phyloP scores from a whole-genome alignment of 2,329 filamentous ascomycete genomes.

The Colletotrichum orchidophilum region DNA sequence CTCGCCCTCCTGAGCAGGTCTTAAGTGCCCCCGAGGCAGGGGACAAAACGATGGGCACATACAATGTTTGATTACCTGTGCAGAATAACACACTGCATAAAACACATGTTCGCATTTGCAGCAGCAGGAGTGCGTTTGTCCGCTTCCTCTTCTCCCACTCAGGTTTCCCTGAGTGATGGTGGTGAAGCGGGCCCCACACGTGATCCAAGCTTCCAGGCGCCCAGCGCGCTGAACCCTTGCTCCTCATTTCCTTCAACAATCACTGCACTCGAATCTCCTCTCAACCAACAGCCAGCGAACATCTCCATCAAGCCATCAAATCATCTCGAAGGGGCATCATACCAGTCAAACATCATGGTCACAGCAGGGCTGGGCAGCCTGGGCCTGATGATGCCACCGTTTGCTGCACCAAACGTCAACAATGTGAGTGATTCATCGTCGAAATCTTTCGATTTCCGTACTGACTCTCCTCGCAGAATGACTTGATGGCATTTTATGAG shows the following conservation, averaged over 20 bases:
- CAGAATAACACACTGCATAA: constrained; percentile 11
- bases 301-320: not conserved
- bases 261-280: not conserved
- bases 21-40: not conserved
- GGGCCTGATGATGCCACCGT: not conserved
- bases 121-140: constrained; percentile 6
- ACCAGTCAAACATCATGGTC: not conserved
- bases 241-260: not conserved
- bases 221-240: constrained; percentile 11
- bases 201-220: constrained; percentile 28
- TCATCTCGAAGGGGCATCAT: not conserved
- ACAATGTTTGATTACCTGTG: constrained; percentile 5
- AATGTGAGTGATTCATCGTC: constrained; percentile 15
- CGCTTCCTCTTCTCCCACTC: not conserved
- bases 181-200: constrained; percentile 24
- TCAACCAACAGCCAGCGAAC: not conserved
- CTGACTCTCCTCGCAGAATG: constrained; percentile 56
- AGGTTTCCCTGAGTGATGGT: not conserved
- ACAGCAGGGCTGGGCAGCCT: not conserved
- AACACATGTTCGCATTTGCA: not conserved
- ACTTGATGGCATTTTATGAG: constrained; percentile 66
- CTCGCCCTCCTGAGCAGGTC: constrained; percentile 59
- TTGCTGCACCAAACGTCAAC: constrained; percentile 21
- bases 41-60: not conserved
- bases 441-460: not conserved